phyloP scores from a whole-genome alignment of 345 rosid genomes.

The Tarenaya hassleriana region DNA sequence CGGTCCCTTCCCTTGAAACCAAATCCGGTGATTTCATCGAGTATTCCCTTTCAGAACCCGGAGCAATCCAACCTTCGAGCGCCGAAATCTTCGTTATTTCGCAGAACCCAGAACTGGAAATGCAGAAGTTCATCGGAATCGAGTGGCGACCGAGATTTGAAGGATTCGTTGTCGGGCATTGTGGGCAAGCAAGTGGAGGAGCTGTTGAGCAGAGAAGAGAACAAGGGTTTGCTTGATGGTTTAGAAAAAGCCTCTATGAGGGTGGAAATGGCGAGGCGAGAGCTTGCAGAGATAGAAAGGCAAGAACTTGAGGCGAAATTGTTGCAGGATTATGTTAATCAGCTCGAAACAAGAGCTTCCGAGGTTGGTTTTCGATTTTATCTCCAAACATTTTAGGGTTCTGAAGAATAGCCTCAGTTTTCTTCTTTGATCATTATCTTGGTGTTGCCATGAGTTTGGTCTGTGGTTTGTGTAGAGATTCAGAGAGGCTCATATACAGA shows the following conservation, averaged over 20 bases:
- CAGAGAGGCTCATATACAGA: not conserved
- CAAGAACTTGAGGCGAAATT: slow-evolving; percentile 56
- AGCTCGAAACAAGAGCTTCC: slow-evolving; percentile 59
- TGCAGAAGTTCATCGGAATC: slow-evolving; percentile 30
- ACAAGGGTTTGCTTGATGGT: slow-evolving; percentile 64
- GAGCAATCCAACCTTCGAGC: slow-evolving; percentile 1
- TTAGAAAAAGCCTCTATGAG: slow-evolving; percentile 64
- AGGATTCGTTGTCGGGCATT: slow-evolving; percentile 54
- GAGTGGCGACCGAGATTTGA: slow-evolving; percentile 32
- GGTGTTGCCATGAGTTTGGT: not conserved
- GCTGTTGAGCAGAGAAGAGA: slow-evolving; percentile 63
- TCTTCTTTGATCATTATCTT: not conserved
- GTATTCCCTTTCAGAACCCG: not conserved
- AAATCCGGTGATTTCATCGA: slow-evolving; percentile 10
- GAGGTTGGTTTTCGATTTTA: slow-evolving; percentile 37
- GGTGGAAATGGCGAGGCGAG: slow-evolving; percentile 64
- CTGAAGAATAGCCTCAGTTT: slow-evolving; percentile 1
- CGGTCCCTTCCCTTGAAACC: slow-evolving; percentile 24
- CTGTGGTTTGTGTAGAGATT: not conserved
- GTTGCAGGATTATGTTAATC: slow-evolving; percentile 41
- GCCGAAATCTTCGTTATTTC: slow-evolving; percentile 3
- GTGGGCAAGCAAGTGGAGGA: slow-evolving; percentile 64
- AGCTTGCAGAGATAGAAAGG: slow-evolving; percentile 68
- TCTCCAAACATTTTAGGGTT: not conserved
- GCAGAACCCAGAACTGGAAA: slow-evolving; percentile 26